Conservation (phyloP, 2,329 filamentous ascomycete species). For the Beauveria sp. region DNA sequence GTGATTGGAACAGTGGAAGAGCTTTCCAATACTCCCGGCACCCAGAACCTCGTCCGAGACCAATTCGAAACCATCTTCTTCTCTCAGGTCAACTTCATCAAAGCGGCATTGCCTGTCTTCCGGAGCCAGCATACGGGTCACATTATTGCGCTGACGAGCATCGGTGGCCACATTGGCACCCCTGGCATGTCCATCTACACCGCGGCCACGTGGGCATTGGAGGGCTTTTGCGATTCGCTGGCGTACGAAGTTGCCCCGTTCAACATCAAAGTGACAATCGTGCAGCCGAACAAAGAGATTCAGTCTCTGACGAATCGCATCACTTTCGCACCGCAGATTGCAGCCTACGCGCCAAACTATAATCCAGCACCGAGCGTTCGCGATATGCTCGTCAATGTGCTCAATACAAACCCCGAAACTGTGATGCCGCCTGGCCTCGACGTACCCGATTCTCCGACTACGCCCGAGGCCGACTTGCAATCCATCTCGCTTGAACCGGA, state of each 20-base stretch:
- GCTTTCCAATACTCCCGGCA: slow-evolving; percentile 63
- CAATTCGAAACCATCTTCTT: slow-evolving; percentile 96
- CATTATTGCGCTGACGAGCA: slow-evolving; percentile 81
- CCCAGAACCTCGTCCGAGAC: slow-evolving; percentile 72
- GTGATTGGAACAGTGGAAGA: slow-evolving; percentile 90
- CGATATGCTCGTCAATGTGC: slow-evolving; percentile 71
- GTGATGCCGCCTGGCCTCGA: slow-evolving; percentile 29
- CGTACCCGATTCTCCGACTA: slow-evolving; percentile 22
- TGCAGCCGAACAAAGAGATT: slow-evolving; percentile 93
- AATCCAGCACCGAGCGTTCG: slow-evolving; percentile 68
- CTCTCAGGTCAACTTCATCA: slow-evolving; percentile 92
- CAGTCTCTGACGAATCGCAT: slow-evolving; percentile 81
- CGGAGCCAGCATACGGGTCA: slow-evolving; percentile 77
- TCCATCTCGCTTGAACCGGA: slow-evolving; percentile 28
- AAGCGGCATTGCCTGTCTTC: slow-evolving; percentile 73
- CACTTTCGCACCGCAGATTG: slow-evolving; percentile 71
- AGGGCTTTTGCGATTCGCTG: slow-evolving; percentile 91
- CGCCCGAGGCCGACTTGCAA: slow-evolving; percentile 21
- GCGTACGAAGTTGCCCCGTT: slow-evolving; percentile 96
- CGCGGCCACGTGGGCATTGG: slow-evolving; percentile 87
- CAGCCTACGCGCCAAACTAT: slow-evolving; percentile 33
- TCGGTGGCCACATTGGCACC: slow-evolving; percentile 86
- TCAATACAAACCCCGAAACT: slow-evolving; percentile 69
- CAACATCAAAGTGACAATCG: slow-evolving; percentile 91
- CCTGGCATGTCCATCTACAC: slow-evolving; percentile 88